Evolutionary conservation across 257 asterid species (phyloP), one percentile per base, ranked within the genome.

Genomic region (Jacaranda copaia): DNA sequence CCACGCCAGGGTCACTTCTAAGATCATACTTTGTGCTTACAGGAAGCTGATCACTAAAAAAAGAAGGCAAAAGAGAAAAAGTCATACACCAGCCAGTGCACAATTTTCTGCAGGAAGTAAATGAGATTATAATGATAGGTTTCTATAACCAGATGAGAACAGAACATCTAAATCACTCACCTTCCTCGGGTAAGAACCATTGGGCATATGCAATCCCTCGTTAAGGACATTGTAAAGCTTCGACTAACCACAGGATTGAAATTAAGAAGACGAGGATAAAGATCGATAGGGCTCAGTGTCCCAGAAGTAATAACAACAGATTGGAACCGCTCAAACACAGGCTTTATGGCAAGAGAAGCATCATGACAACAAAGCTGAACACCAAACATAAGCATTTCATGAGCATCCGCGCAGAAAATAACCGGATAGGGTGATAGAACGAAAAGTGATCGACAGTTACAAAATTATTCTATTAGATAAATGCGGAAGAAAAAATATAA

Each of bases 161-260:
- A 72, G 67, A 72, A 59, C n/a, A 42, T 43, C 53, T 55, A 65
- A 32, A 53, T 57, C 67, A 79, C 70, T 80, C 76, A 90, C 98
- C 99, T 93, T 85, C 99, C 99, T 65, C 99, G 93, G 4, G 97
- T 84, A 79, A 96, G 97, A 80, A 96, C 96, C 99, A 96, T 96
- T 0, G 99, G 99, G 84, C 98, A 96, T 84, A 96, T 96, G 86
- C 99, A 96, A 85, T 96, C 97, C 88, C 99, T 90, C 12, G 99
- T 96, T 83, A 96, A 82, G 75, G 99, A 96, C 97, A 96, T 93
- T 70, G 94, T 91, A 80, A 93, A 91, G 87, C 98, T 96, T 81
- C 97, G 92, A 80, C 97, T 93, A 42, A 93, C 91, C 75, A 93
- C 97, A 0, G 99, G 98, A 85, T 93, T 89, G 86, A 96, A 96